These are phyloP conservation scores for Termitomyces sp. DNA, from an alignment of 768 basidiomycete species.

Conservation along the genomic window DNA sequence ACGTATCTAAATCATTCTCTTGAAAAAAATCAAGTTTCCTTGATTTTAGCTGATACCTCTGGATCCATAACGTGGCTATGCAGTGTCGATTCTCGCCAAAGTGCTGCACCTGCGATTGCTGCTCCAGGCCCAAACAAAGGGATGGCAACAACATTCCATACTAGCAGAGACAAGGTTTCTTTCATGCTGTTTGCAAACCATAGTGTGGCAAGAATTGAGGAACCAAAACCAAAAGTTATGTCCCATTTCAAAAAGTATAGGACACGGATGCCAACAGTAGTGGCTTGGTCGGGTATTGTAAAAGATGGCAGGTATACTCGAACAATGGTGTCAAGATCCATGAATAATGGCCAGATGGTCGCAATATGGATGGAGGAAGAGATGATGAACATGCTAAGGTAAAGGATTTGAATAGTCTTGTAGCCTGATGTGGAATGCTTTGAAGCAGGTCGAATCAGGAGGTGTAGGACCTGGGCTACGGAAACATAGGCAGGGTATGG, in stretches of 20 bases:
- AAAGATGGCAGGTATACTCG: conserved; percentile 35
- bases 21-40: background rate
- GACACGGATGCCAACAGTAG: conserved; percentile 23
- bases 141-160: conserved; percentile 42
- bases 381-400: conserved; percentile 36
- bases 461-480: conserved; percentile 36
- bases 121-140: conserved; percentile 49
- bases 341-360: conserved; percentile 32
- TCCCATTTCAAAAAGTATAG: conserved; percentile 55
- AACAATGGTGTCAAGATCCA: conserved; percentile 26
- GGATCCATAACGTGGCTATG: background rate
- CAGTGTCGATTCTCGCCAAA: conserved; percentile 43
- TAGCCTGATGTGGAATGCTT: conserved; percentile 32
- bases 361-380: conserved; percentile 40
- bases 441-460: conserved; percentile 33
- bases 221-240: conserved; percentile 31
- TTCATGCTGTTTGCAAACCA: conserved; percentile 40
- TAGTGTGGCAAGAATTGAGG: conserved; percentile 41
- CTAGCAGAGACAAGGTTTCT: conserved; percentile 29
- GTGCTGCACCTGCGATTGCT: conserved; percentile 40
- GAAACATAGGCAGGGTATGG: conserved; percentile 44
- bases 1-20: background rate
- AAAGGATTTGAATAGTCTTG: conserved; percentile 32
- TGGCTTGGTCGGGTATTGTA: conserved; percentile 20
- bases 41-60: background rate